A percentile compares a stretch with the other conserved stretches of the same genome.
Evolutionary conservation across 2,329 filamentous ascomycete species (phyloP).

Genomic region (Penicillium sp.): DNA sequence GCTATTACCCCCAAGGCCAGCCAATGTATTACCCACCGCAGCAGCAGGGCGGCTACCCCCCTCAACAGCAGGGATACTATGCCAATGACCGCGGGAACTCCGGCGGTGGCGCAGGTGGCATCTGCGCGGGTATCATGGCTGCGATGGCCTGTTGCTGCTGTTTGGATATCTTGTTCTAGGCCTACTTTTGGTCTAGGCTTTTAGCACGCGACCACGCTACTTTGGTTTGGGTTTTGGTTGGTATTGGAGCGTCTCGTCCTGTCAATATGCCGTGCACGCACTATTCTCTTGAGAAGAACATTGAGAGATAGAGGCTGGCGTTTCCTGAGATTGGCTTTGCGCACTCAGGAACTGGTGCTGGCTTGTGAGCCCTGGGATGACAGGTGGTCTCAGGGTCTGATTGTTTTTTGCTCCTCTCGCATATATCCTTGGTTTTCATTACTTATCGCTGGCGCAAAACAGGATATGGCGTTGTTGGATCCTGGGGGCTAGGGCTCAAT

Average conservation of each 20-base stretch:
- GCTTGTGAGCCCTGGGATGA: neutral
- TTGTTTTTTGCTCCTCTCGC: neutral
- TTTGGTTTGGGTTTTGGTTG: neutral
- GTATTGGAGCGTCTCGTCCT: neutral
- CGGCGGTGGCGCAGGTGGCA: slow-evolving; percentile 29
- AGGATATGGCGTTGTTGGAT: slow-evolving; percentile 10
- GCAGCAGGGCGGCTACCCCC: slow-evolving; percentile 35
- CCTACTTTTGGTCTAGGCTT: neutral
- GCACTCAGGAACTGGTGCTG: neutral
- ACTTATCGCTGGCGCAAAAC: slow-evolving; percentile 11
- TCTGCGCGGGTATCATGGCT: slow-evolving; percentile 42
- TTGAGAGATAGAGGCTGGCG: neutral
- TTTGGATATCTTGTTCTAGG: slow-evolving; percentile 40
- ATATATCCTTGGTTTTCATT: slow-evolving; percentile 13
- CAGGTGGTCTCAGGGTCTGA: neutral
- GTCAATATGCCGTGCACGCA: neutral
- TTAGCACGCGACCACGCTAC: neutral
- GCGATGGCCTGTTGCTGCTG: slow-evolving; percentile 45
- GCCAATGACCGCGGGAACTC: slow-evolving; percentile 25
- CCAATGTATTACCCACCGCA: slow-evolving; percentile 24
- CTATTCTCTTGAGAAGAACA: neutral
- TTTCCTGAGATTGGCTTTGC: slow-evolving; percentile 1
- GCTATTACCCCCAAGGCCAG: slow-evolving; percentile 18
- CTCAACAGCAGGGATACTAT: slow-evolving; percentile 35
- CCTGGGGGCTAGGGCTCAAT: neutral